phyloP scores from a whole-genome alignment of 1,284 basidiomycete genomes.

The Puccinia polysora region DNA sequence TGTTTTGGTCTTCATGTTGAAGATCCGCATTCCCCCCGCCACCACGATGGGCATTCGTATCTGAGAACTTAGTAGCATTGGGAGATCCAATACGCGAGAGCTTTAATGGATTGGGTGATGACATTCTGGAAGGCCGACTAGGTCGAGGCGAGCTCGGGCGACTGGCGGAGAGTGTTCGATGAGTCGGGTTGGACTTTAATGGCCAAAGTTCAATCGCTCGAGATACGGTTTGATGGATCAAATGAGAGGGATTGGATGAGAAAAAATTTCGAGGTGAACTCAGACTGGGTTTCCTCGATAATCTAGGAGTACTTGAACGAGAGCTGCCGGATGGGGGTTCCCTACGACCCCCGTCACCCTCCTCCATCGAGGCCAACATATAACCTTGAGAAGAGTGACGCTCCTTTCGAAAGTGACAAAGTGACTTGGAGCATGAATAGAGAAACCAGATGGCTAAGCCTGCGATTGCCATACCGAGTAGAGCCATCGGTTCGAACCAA shows the following conservation, averaged over 20 bases:
- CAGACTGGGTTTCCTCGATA: background rate
- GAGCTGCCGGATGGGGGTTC: background rate
- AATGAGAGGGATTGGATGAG: background rate
- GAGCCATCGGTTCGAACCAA: constrained; percentile 19
- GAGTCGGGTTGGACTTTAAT: background rate
- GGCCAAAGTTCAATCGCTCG: background rate
- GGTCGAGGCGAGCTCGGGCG: constrained; percentile 1
- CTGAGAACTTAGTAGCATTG: background rate
- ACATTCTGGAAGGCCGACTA: background rate
- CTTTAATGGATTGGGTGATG: constrained; percentile 4
- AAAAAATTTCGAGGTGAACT: constrained; percentile 6
- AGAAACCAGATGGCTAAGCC: constrained; percentile 25
- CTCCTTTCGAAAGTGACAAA: constrained; percentile 10
- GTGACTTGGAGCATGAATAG: constrained; percentile 7
- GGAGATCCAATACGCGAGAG: too few species aligned
- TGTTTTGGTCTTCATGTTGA: background rate
- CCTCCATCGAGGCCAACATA: constrained; percentile 34
- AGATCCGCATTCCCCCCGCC: background rate
- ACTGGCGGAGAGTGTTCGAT: background rate
- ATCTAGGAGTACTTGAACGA: constrained; percentile 2
- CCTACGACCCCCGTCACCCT: constrained; percentile 10
- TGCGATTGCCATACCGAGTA: constrained; percentile 4
- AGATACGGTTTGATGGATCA: constrained; percentile 25
- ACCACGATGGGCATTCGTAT: background rate
- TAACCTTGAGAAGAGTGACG: constrained; percentile 12